Evolutionary conservation across 2,329 filamentous ascomycete species (phyloP).

Genomic region (Xylaria multiplex): DNA sequence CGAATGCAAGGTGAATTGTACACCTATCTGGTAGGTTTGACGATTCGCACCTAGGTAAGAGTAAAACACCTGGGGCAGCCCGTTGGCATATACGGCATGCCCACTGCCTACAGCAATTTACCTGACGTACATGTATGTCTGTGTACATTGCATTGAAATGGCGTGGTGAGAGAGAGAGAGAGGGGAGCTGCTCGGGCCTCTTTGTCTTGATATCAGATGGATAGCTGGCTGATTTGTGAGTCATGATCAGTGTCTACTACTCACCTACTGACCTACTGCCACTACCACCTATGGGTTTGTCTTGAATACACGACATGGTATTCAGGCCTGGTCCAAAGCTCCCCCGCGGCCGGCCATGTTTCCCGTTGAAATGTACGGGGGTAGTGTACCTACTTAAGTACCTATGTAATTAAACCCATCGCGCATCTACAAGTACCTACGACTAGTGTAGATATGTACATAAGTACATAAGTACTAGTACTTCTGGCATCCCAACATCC

Average conservation of each 20-base stretch:
- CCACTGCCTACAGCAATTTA: background rate
- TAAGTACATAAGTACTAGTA: too few relatives aligned
- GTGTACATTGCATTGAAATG: conserved; percentile 4
- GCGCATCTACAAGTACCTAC: background rate
- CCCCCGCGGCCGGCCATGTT: too few relatives aligned
- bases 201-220: background rate
- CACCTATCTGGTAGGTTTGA: conserved; percentile 13
- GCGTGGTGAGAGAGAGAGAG: conserved; percentile 8
- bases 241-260: too few relatives aligned
- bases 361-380: background rate
- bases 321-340: too few relatives aligned
- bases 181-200: conserved; percentile 16
- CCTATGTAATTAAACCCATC: too few relatives aligned
- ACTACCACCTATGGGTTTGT: background rate
- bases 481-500: too few relatives aligned
- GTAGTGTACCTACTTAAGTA: background rate
- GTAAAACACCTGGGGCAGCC: background rate
- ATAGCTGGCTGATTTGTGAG: too few relatives aligned
- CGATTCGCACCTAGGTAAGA: background rate
- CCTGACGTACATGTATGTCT: background rate
- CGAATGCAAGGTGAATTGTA: conserved; percentile 24
- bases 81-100: background rate
- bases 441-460: background rate
- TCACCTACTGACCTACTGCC: too few relatives aligned
- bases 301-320: background rate